Percentiles rank a stretch among this genome's conserved stretches.
Conservation (phyloP, 805 yeast genomes). For the Starmerella tilneyi region DNA sequence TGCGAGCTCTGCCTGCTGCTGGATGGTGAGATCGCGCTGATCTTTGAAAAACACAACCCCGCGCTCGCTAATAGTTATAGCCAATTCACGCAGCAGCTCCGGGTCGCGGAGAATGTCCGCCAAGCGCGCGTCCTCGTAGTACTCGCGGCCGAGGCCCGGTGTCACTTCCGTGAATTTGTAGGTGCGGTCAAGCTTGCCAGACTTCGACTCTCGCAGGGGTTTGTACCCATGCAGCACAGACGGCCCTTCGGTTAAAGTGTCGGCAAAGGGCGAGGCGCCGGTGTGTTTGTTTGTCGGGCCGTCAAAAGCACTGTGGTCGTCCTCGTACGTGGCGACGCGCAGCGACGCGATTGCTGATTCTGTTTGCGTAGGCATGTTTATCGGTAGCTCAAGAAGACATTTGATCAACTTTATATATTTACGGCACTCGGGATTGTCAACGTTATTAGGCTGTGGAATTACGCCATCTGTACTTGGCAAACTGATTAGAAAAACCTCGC, state of each 20-base stretch:
- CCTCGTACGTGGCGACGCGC: neutral
- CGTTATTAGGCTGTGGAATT: too few species aligned
- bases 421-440: neutral
- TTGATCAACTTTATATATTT: neutral
- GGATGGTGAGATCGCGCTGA: slow-evolving; percentile 31
- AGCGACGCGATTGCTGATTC: neutral
- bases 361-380: neutral
- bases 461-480: too few species aligned
- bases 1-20: slow-evolving; percentile 22
- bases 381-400: too few species aligned
- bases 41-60: slow-evolving; percentile 42
- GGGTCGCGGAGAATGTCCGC: slow-evolving; percentile 9
- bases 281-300: slow-evolving; percentile 1
- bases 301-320: neutral
- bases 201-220: neutral
- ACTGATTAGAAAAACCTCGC: too few species aligned
- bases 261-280: slow-evolving; percentile 12
- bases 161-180: slow-evolving; percentile 15
- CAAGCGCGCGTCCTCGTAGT: slow-evolving; percentile 9
- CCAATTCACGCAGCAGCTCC: slow-evolving; percentile 34
- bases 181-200: slow-evolving; percentile 10
- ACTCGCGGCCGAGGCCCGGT: slow-evolving; percentile 10
- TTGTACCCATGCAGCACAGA: neutral
- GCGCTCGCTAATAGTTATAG: slow-evolving; percentile 38
- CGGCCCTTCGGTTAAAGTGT: neutral